A percentile compares a stretch with the other conserved stretches of the same genome.
phyloP scores from a whole-genome alignment of 176 grass and related monocot genomes.

The Bonia amplexicaulis region DNA sequence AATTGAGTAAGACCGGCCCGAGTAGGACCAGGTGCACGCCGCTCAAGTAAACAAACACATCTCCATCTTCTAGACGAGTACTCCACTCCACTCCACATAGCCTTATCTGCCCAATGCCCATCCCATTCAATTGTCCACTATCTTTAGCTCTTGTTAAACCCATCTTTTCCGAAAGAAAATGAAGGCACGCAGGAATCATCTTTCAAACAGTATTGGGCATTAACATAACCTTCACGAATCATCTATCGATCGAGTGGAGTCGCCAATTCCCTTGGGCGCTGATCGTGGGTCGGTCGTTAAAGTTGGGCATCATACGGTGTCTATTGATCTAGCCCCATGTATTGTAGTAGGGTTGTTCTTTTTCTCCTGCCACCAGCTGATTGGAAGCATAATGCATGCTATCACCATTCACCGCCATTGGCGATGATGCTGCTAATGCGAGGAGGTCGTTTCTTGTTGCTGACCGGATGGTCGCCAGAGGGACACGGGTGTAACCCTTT shows the following conservation, averaged over 20 bases:
- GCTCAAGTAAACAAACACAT: not conserved
- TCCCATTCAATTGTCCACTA: not conserved
- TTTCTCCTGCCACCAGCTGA: not conserved
- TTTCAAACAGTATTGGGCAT: not conserved
- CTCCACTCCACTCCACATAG: conserved; percentile 13
- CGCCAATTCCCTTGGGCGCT: not conserved
- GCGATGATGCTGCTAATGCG: not conserved
- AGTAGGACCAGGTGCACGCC: not conserved
- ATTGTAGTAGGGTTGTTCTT: not conserved
- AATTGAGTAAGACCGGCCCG: too few species aligned
- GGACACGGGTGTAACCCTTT: conserved; percentile 11
- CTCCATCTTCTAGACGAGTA: not conserved
- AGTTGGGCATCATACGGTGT: not conserved
- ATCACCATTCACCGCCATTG: not conserved
- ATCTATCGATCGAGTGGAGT: conserved; percentile 25
- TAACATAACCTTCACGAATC: not conserved
- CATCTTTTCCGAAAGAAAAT: conserved; percentile 7
- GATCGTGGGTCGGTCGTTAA: conserved; percentile 25
- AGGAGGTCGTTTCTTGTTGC: not conserved
- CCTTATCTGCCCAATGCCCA: conserved; percentile 18
- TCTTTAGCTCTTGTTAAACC: conserved; percentile 1
- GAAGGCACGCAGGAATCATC: not conserved
- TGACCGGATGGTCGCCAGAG: not conserved
- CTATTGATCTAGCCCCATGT: not conserved
- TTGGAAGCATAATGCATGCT: not conserved